Conservation (phyloP, 2,329 filamentous ascomycete genomes). For the Fusarium tjaetaba region DNA sequence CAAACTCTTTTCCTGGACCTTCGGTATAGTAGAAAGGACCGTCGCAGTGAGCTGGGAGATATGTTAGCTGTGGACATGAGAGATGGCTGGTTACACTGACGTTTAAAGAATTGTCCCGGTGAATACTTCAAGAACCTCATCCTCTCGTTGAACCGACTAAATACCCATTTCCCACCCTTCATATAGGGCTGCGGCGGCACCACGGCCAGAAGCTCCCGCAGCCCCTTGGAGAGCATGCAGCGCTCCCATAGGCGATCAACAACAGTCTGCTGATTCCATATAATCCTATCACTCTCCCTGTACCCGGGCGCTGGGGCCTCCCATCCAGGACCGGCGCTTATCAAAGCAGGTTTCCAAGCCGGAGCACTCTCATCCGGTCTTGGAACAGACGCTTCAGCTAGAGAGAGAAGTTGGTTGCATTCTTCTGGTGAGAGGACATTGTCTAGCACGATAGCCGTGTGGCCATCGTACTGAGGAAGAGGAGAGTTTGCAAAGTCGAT, state of each 20-base stretch:
- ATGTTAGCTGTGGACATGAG: background rate
- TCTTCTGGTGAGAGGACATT: constrained; percentile 65
- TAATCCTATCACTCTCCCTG: constrained; percentile 79
- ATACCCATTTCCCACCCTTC: constrained; percentile 51
- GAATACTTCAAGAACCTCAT: constrained; percentile 81
- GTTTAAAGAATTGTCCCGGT: constrained; percentile 76
- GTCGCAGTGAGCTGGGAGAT: constrained; percentile 71
- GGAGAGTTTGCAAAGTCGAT: constrained; percentile 63
- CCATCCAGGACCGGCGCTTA: constrained; percentile 71
- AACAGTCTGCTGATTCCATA: constrained; percentile 74
- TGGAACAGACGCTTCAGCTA: constrained; percentile 63
- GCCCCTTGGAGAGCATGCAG: constrained; percentile 55
- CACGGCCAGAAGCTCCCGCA: constrained; percentile 53
- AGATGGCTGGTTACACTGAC: constrained; percentile 41
- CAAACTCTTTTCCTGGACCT: constrained; percentile 53
- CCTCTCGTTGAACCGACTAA: constrained; percentile 72
- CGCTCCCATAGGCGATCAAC: constrained; percentile 72
- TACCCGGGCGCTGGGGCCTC: constrained; percentile 65
- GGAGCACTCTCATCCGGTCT: constrained; percentile 32
- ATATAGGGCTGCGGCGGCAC: constrained; percentile 44
- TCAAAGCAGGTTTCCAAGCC: constrained; percentile 74
- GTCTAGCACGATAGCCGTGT: constrained; percentile 69
- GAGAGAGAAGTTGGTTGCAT: constrained; percentile 63
- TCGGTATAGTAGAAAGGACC: constrained; percentile 66
- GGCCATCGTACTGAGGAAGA: constrained; percentile 61